These are phyloP conservation scores for Bipolaris zeicola DNA, from an alignment of 2,329 filamentous ascomycete genomes.

Conservation along the genomic window DNA sequence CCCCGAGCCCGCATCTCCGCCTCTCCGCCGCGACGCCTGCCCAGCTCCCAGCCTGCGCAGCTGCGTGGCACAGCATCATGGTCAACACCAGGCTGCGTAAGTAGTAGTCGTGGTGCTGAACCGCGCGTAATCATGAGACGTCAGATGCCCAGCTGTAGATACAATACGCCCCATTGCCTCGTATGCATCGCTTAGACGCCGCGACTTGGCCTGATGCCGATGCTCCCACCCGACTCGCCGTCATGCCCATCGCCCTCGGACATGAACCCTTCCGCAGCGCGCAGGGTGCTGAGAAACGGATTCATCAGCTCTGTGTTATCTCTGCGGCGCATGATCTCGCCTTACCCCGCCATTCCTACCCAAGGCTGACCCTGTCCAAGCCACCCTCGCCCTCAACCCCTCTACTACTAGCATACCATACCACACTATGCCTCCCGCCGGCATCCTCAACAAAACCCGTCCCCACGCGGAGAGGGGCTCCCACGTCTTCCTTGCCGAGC, in stretches of 20 bases:
- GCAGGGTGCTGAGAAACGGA: background rate
- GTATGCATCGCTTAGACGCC: background rate
- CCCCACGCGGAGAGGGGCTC: background rate
- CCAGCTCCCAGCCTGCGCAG: constrained; percentile 10
- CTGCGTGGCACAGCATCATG: constrained; percentile 17
- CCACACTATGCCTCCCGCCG: background rate
- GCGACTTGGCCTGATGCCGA: background rate
- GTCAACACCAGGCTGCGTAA: background rate
- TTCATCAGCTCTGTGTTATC: background rate
- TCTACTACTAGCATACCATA: background rate
- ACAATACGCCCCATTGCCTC: background rate
- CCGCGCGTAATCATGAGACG: constrained; percentile 8
- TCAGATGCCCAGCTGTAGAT: constrained; percentile 1
- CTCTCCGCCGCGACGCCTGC: background rate
- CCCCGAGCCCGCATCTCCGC: background rate
- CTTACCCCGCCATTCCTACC: constrained; percentile 8
- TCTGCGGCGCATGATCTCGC: background rate
- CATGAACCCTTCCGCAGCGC: background rate
- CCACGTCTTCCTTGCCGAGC: background rate
- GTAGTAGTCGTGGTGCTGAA: background rate
- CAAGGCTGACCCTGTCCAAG: constrained; percentile 1
- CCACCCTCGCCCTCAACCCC: background rate
- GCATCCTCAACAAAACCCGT: background rate
- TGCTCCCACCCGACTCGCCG: background rate
- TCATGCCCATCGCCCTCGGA: background rate